phyloP scores from a whole-genome alignment of 2,329 filamentous ascomycete genomes.

The Penicillium sp. region DNA sequence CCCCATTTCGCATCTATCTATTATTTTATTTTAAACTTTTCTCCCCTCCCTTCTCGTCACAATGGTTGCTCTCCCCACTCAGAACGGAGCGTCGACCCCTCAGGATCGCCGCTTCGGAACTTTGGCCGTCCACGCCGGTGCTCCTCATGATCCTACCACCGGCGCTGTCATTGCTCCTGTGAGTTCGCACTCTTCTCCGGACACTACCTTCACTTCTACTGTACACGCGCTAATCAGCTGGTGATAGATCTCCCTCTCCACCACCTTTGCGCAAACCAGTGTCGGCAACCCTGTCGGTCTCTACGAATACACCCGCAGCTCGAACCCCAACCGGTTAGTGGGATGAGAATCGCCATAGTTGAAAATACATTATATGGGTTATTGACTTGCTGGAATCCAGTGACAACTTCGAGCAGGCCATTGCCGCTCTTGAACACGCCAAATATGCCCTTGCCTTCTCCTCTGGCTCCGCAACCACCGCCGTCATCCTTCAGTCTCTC shows the following conservation, averaged over 20 bases:
- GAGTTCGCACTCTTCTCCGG: slow-evolving; percentile 22
- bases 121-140: slow-evolving; percentile 85
- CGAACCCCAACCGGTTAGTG: slow-evolving; percentile 72
- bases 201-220: slow-evolving; percentile 3
- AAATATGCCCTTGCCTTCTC: slow-evolving; percentile 89
- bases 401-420: slow-evolving; percentile 82
- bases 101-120: slow-evolving; percentile 73
- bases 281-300: slow-evolving; percentile 78
- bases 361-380: too few species aligned
- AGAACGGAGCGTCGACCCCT: too few species aligned
- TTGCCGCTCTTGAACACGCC: slow-evolving; percentile 86
- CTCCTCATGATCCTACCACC: slow-evolving; percentile 79
- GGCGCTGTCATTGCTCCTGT: slow-evolving; percentile 88
- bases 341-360: too few species aligned
- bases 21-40: too few species aligned
- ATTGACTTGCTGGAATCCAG: too few species aligned
- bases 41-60: too few species aligned
- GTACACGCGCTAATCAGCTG: too few species aligned
- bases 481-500: slow-evolving; percentile 83
- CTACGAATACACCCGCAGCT: slow-evolving; percentile 88
- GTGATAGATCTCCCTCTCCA: slow-evolving; percentile 92
- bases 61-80: too few species aligned
- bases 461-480: slow-evolving; percentile 87
- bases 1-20: too few species aligned
- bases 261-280: slow-evolving; percentile 80